Evolutionary conservation across 768 basidiomycete species (phyloP).

Genomic region (Fistulinella prunicolor): DNA sequence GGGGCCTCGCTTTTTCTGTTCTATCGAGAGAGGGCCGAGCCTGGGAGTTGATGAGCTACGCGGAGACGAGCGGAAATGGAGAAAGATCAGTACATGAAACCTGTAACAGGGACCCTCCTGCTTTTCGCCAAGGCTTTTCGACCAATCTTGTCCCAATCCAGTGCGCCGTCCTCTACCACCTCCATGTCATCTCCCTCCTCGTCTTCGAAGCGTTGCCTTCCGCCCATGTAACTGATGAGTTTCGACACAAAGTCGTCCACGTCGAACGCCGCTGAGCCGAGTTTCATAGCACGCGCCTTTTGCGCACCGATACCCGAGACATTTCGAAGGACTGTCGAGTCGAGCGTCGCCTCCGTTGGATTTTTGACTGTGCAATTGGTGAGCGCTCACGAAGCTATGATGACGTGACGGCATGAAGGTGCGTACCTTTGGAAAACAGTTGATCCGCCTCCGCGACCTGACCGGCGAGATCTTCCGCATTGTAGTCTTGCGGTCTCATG

Average conservation of each 20-base stretch:
- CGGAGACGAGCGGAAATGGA: not conserved
- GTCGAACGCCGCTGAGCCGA: constrained; percentile 86
- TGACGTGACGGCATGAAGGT: not conserved
- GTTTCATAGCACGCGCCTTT: constrained; percentile 89
- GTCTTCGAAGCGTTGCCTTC: constrained; percentile 46
- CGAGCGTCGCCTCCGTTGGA: constrained; percentile 86
- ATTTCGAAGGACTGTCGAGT: constrained; percentile 76
- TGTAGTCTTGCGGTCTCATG: constrained; percentile 52
- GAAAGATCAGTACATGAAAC: constrained; percentile 72
- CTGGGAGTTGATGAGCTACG: constrained; percentile 42
- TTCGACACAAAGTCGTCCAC: constrained; percentile 85
- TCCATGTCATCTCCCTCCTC: constrained; percentile 54
- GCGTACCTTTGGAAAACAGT: constrained; percentile 61
- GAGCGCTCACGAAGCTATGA: constrained; percentile 1
- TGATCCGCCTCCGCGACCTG: constrained; percentile 57
- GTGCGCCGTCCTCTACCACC: constrained; percentile 43
- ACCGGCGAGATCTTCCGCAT: constrained; percentile 51
- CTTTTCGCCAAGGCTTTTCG: constrained; percentile 80
- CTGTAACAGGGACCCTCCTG: constrained; percentile 72
- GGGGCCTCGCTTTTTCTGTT: constrained; percentile 71
- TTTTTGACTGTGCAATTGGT: constrained; percentile 56
- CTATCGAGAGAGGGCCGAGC: constrained; percentile 87
- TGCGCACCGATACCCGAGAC: constrained; percentile 77
- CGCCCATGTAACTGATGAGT: constrained; percentile 74
- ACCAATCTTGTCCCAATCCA: constrained; percentile 88